Evolutionary conservation across 768 basidiomycete species (phyloP).

Genomic region (Baorangia bicolor): DNA sequence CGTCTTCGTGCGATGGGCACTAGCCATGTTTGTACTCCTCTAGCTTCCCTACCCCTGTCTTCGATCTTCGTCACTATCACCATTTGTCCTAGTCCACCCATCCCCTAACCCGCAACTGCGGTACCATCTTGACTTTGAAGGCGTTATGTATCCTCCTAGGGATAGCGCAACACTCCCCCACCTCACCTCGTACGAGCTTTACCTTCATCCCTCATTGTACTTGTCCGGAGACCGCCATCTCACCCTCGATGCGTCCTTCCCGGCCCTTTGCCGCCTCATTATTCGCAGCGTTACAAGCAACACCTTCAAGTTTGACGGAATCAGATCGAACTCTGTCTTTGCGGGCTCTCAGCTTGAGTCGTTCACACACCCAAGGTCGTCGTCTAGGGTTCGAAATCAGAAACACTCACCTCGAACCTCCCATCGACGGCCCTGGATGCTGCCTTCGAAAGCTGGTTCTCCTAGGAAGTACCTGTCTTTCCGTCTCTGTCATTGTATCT

Average conservation of each 20-base stretch:
- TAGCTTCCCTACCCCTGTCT: slow-evolving; percentile 23
- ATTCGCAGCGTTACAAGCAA: slow-evolving; percentile 36
- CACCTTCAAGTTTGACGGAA: slow-evolving; percentile 36
- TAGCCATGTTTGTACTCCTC: slow-evolving; percentile 21
- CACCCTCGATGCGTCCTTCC: slow-evolving; percentile 3
- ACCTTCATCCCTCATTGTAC: slow-evolving; percentile 33
- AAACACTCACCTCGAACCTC: slow-evolving; percentile 33
- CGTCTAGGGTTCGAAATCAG: slow-evolving; percentile 38
- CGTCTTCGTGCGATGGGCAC: slow-evolving; percentile 30
- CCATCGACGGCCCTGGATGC: slow-evolving; percentile 20
- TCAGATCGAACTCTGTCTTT: slow-evolving; percentile 28
- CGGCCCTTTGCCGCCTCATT: slow-evolving; percentile 28
- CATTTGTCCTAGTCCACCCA: not conserved
- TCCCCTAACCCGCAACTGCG: slow-evolving; percentile 16
- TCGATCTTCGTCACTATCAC: slow-evolving; percentile 27
- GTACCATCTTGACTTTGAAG: slow-evolving; percentile 34
- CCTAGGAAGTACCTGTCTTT: slow-evolving; percentile 35
- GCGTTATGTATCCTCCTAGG: slow-evolving; percentile 35
- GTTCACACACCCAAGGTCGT: slow-evolving; percentile 37
- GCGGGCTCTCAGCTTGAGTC: slow-evolving; percentile 30
- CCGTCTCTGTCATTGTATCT: slow-evolving; percentile 27
- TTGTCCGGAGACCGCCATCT: slow-evolving; percentile 37
- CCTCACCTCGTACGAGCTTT: slow-evolving; percentile 35
- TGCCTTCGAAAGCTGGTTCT: slow-evolving; percentile 35
- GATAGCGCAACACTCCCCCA: not conserved